Conservation (phyloP, 2,329 filamentous ascomycete species). For the Neofusicoccum parvum region DNA sequence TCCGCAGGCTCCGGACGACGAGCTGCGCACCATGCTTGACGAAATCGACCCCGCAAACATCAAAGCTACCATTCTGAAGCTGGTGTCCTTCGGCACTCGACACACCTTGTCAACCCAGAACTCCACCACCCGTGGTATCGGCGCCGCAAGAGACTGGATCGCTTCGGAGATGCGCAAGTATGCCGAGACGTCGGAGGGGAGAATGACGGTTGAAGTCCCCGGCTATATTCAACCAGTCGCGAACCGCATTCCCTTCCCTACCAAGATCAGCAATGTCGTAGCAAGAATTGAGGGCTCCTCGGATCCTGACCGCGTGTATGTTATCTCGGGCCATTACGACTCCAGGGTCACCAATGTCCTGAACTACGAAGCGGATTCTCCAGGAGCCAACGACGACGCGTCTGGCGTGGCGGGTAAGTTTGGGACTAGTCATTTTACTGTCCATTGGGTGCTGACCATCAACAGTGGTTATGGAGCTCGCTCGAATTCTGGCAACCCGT, state of each 20-base stretch:
- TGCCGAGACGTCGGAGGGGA: conserved; percentile 52
- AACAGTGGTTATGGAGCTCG: conserved; percentile 56
- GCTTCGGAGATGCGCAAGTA: conserved; percentile 52
- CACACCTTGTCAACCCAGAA: conserved; percentile 59
- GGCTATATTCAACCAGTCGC: conserved; percentile 55
- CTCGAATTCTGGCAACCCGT: conserved; percentile 53
- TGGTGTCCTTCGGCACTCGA: conserved; percentile 60
- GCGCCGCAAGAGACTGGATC: conserved; percentile 61
- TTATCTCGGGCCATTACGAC: conserved; percentile 61
- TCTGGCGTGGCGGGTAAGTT: conserved; percentile 52
- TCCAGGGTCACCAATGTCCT: conserved; percentile 53
- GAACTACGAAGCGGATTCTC: conserved; percentile 56
- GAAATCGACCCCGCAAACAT: conserved; percentile 49
- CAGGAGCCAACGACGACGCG: conserved; percentile 62
- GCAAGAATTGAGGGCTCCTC: conserved; percentile 54
- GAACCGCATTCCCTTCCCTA: conserved; percentile 52
- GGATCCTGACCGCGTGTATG: conserved; percentile 53
- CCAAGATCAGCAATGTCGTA: conserved; percentile 57
- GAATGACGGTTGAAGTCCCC: conserved; percentile 53
- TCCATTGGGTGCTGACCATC: conserved; percentile 20
- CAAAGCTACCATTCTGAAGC: conserved; percentile 54
- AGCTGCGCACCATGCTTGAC: conserved; percentile 43
- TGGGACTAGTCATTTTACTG: too few relatives aligned
- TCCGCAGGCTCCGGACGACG: conserved; percentile 45
- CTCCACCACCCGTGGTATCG: conserved; percentile 55